Evolutionary conservation across 345 rosid genomes (phyloP), one percentile per base, ranked within the genome.

Genomic region (Hibiscus trionum): DNA sequence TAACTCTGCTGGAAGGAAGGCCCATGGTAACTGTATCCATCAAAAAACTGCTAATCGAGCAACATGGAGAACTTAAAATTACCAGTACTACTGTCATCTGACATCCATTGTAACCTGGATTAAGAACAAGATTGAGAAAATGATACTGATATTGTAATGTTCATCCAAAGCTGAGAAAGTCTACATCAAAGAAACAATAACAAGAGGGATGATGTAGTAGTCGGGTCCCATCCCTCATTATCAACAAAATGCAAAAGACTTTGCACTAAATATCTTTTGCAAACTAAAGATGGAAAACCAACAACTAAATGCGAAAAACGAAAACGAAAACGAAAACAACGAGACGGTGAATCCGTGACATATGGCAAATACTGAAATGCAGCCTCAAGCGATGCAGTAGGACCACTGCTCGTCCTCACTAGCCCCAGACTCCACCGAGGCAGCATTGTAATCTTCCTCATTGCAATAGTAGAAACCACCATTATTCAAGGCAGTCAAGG

Each of bases 1-100:
- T 95, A 92, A 19, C 90, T 87, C 83, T 92, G 93, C 90, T 92
- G 97, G 80, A 95, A 95, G 46, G 97, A 90, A 5, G 93, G 89
- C 72, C 96, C 97, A 59, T 87, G 97, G 81, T 94, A 94, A 50
- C 89, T 89, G 80, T 86, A 91, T 77, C 87, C 97, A 50, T 86
- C 91, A 46, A 88, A 91, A 88, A 83, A 91, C 97, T 91, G 88
- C 77, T 29, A 55, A 59, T 59, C 10, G 21, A 39, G 55, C 49
- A 66, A 44, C 29, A 56, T 2, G 17, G 27, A 67, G 35, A 59
- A 67, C n/a, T 64, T 53, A 49, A 15, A 49, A 49, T 1, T 9
- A 27, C 42, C 16, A 16, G 7, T 9, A 47, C 9, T 3, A 66
- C 14, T 47, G 14, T 14, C 37, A 47, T 47, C 35, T 44, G 5